Evolutionary conservation across 129 eudicot genomes (phyloP).

Genomic region (Helianthus tuberosus): DNA sequence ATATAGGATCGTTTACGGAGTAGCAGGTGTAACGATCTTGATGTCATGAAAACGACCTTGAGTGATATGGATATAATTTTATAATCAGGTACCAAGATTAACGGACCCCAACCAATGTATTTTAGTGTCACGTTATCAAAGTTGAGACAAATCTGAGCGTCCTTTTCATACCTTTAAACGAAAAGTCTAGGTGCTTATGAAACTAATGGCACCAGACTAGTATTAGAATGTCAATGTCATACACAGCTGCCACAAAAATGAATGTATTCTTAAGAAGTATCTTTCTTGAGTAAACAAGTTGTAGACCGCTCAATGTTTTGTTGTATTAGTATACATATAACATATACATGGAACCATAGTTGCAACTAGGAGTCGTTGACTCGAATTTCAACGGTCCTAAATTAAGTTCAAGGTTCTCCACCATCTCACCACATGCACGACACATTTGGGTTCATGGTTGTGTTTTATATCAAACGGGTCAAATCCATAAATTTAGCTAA

Average conservation of each 20-base stretch:
- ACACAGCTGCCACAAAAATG: conserved; percentile 27
- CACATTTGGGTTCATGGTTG: not conserved
- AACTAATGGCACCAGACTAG: conserved; percentile 11
- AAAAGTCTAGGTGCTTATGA: conserved; percentile 16
- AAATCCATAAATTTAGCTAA: not conserved
- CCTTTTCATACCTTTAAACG: conserved; percentile 21
- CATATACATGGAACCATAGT: conserved; percentile 8
- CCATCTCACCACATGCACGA: conserved; percentile 16
- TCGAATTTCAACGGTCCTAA: not conserved
- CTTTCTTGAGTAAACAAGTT: conserved; percentile 17
- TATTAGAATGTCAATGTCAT: conserved; percentile 11
- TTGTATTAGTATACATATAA: conserved; percentile 3
- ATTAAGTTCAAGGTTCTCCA: conserved; percentile 11
- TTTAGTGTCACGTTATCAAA: not conserved
- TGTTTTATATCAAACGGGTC: not conserved
- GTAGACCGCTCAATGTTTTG: conserved; percentile 17
- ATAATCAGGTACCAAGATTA: too few relatives aligned
- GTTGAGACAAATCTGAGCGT: not conserved
- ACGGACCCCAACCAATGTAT: too few relatives aligned
- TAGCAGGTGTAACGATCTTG: too few relatives aligned
- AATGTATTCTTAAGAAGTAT: not conserved
- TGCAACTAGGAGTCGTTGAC: conserved; percentile 4
- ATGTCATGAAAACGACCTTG: too few relatives aligned
- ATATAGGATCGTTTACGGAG: too few relatives aligned
- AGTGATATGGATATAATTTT: too few relatives aligned